These are phyloP conservation scores for Mycena rosella DNA, from an alignment of 768 basidiomycete species.

Conservation along the genomic window DNA sequence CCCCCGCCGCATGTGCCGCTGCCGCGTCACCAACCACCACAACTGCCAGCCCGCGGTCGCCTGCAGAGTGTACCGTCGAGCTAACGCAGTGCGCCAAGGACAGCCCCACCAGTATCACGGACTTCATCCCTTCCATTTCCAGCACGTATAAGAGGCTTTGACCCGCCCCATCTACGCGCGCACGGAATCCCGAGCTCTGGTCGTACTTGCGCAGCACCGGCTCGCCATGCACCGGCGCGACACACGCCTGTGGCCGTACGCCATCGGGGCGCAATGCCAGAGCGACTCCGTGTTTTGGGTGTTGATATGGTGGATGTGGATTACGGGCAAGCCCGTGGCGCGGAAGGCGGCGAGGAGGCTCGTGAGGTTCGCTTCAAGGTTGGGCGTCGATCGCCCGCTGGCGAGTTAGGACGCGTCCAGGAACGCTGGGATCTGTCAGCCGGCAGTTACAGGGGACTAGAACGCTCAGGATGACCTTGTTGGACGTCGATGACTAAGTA, in stretches of 20 bases:
- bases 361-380: constrained; percentile 29
- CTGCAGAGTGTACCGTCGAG: constrained; percentile 26
- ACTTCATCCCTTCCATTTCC: constrained; percentile 14
- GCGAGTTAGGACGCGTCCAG: background rate
- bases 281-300: constrained; percentile 11
- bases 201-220: constrained; percentile 33
- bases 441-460: too few species aligned
- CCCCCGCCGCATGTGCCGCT: constrained; percentile 16
- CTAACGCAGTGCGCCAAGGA: constrained; percentile 33
- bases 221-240: constrained; percentile 19
- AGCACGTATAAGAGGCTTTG: constrained; percentile 18
- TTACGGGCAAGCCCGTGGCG: constrained; percentile 10
- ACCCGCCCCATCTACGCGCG: constrained; percentile 10
- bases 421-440: constrained; percentile 20
- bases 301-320: constrained; percentile 32
- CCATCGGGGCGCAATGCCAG: constrained; percentile 5
- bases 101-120: constrained; percentile 25
- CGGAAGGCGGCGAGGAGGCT: constrained; percentile 27
- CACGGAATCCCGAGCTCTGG: constrained; percentile 31
- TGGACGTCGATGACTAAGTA: constrained; percentile 34
- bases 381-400: constrained; percentile 27
- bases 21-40: constrained; percentile 29
- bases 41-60: constrained; percentile 21
- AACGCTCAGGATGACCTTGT: constrained; percentile 10
- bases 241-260: constrained; percentile 27